A percentile compares a stretch with the other conserved stretches of the same genome.
Conservation (phyloP, 106 monocot species). For the Xerophyta viscosa region DNA sequence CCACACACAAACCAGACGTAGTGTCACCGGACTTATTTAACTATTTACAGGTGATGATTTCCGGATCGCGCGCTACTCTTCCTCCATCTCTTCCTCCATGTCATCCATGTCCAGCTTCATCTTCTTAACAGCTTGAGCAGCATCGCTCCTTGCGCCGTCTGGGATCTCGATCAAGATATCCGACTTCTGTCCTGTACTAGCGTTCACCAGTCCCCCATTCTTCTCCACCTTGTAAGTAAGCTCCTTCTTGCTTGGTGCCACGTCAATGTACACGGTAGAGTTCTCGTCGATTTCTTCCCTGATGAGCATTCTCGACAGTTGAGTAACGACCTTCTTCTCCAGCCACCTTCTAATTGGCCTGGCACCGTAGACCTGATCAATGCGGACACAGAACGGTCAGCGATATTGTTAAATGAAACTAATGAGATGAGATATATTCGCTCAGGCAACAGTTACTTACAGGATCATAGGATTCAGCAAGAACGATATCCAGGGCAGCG, state of each 20-base stretch:
- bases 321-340: constrained; percentile 77
- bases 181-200: constrained; percentile 29
- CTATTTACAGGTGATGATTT: too few relatives aligned
- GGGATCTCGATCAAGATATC: constrained; percentile 47
- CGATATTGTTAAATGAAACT: neutral
- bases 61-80: too few relatives aligned
- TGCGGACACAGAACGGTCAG: constrained; percentile 1
- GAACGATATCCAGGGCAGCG: constrained; percentile 48
- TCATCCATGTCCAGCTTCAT: constrained; percentile 28
- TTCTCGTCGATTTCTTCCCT: constrained; percentile 68
- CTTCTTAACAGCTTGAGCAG: constrained; percentile 41
- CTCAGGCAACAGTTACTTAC: constrained; percentile 21
- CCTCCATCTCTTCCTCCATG: constrained; percentile 22
- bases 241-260: constrained; percentile 28
- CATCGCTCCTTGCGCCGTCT: constrained; percentile 15
- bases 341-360: constrained; percentile 77
- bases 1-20: too few relatives aligned
- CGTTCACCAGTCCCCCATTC: constrained; percentile 51
- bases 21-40: too few relatives aligned
- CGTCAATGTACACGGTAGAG: constrained; percentile 57
- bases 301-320: constrained; percentile 63
- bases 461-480: constrained; percentile 55
- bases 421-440: neutral
- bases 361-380: constrained; percentile 64
- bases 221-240: constrained; percentile 45